Conservation (phyloP, 768 basidiomycete species). For the Pleurotus salmoneostramineus region DNA sequence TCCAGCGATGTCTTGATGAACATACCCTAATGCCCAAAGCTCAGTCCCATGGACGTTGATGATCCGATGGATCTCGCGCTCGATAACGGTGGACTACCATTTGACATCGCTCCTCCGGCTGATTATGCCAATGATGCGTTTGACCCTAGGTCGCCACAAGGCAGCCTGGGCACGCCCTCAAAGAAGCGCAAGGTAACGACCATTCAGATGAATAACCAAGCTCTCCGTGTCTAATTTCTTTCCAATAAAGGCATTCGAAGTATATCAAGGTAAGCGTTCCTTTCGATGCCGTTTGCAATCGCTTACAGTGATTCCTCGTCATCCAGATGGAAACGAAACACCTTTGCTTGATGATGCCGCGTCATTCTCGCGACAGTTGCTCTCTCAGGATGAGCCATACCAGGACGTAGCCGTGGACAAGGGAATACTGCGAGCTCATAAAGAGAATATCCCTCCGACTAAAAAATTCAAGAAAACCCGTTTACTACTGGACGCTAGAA, state of each 20-base stretch:
- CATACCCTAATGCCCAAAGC: too few species aligned
- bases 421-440: slow-evolving; percentile 19
- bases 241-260: background rate
- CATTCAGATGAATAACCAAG: background rate
- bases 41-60: too few species aligned
- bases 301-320: too few species aligned
- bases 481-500: slow-evolving; percentile 65
- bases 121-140: too few species aligned
- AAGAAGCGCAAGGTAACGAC: slow-evolving; percentile 2
- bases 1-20: too few species aligned
- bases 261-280: slow-evolving; percentile 17
- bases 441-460: slow-evolving; percentile 10
- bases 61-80: too few species aligned
- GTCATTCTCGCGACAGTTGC: too few species aligned
- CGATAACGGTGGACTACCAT: too few species aligned
- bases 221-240: background rate
- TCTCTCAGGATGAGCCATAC: slow-evolving; percentile 32
- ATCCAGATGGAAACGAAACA: too few species aligned
- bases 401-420: slow-evolving; percentile 25
- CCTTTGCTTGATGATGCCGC: too few species aligned
- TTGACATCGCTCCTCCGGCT: too few species aligned
- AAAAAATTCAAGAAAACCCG: slow-evolving; percentile 47
- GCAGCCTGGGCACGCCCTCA: background rate
- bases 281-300: too few species aligned
- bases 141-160: background rate